Evolutionary conservation across 306 rosid genomes (phyloP).

Genomic region (Erythrophleum fordii): DNA sequence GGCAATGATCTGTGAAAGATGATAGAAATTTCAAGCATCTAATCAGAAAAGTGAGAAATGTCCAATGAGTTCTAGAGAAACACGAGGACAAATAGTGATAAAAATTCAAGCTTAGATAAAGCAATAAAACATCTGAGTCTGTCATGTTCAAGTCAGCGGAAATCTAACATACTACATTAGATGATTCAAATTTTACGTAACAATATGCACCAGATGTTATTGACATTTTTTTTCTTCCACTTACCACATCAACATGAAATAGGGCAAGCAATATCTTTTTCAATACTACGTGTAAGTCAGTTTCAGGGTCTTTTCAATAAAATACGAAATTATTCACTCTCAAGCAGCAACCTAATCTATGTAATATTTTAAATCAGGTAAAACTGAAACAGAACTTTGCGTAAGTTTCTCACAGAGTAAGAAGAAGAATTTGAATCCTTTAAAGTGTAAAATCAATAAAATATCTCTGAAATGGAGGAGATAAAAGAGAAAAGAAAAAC

Average conservation of each 20-base stretch:
- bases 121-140: neutral
- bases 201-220: neutral
- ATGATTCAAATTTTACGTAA: neutral
- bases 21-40: conserved; percentile 35
- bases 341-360: neutral
- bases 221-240: too few relatives aligned
- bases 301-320: neutral
- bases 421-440: neutral
- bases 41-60: conserved; percentile 30
- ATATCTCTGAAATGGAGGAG: neutral
- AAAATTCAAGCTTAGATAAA: neutral
- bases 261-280: neutral
- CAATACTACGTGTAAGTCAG: neutral
- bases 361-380: neutral
- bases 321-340: conserved; percentile 2
- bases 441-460: neutral
- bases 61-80: conserved; percentile 17
- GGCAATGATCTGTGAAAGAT: conserved; percentile 61
- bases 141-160: neutral
- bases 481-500: neutral
- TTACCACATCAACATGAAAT: neutral
- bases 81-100: neutral
- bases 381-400: conserved; percentile 17
- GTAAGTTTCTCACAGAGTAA: conserved; percentile 19
- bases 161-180: neutral